Evolutionary conservation across 768 basidiomycete species (phyloP), one percentile per base, ranked within the genome.

Genomic region (Cubamyces sp.): DNA sequence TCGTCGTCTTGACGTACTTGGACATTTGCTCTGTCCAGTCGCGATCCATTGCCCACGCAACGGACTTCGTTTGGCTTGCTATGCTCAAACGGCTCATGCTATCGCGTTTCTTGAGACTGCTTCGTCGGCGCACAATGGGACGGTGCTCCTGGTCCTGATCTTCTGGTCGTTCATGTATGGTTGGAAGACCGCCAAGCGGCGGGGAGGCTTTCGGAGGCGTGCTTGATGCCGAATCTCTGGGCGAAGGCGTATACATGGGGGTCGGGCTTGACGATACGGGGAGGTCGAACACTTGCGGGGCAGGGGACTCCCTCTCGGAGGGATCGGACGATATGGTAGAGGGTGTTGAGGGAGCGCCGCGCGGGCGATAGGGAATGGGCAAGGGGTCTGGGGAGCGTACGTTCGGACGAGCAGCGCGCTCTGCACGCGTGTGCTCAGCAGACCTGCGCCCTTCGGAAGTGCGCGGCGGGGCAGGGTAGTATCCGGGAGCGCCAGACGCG

Each of bases 11-110:
- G 18, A 78, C 73, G 59, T 79, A 80, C 62, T 83, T 83, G 39
- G 79, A 77, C 60, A 87, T 77, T 65, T 86, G 85, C 8, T 79
- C 79, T 26, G 80, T 77, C 75, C 85, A 80, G 55, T 87, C 87
- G 14, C 79, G 81, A 61, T 86, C 82, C 74, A 88, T 89, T 25
- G 89, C 88, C 88, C 88, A 91, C 40, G 88, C 87, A 8, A 91
- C 88, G 5, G 83, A 82, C 74, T 91, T 91, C 18, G 79, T 73
- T 28, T 84, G 76, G 62, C 87, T 84, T 37, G 72, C 75, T 65
- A 78, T 67, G 43, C 81, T 84, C 62, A 82, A 74, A 56, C 75
- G 72, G 69, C 79, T 76, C 52, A 76, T 77, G 61, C 74, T 78
- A 66, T 80, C 82, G 21, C 75, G 77, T 58, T 86, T 82, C 73